Evolutionary conservation across 805 yeast genomes (phyloP).

Genomic region (Hanseniaspora taiwanica): DNA sequence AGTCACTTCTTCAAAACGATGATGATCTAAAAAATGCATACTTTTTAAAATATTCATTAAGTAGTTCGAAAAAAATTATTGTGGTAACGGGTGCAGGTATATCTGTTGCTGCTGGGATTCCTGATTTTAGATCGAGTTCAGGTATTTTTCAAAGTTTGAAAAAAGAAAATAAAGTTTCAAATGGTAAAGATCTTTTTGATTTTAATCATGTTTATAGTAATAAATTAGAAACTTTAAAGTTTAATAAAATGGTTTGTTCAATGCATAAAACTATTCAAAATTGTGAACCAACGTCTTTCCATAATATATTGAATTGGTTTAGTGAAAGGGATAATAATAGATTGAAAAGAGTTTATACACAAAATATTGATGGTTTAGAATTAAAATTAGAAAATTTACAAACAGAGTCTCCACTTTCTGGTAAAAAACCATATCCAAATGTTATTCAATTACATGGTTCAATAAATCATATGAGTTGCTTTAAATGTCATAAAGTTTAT

Average conservation of each 20-base stretch:
- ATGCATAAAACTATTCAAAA: slow-evolving; percentile 40
- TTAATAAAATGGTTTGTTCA: slow-evolving; percentile 62
- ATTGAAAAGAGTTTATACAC: slow-evolving; percentile 67
- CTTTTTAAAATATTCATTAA: slow-evolving; percentile 38
- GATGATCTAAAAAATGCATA: slow-evolving; percentile 23
- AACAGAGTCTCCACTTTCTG: slow-evolving; percentile 36
- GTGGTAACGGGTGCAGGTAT: slow-evolving; percentile 83
- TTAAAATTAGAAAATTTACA: slow-evolving; percentile 35
- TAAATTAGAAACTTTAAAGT: slow-evolving; percentile 42
- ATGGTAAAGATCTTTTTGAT: slow-evolving; percentile 67
- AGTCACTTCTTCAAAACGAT: not conserved
- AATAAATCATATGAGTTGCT: slow-evolving; percentile 56
- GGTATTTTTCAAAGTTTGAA: slow-evolving; percentile 56
- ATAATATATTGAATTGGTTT: slow-evolving; percentile 43
- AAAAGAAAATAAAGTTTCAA: slow-evolving; percentile 25
- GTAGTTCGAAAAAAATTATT: slow-evolving; percentile 43
- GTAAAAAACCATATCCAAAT: slow-evolving; percentile 32
- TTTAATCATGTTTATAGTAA: slow-evolving; percentile 55
- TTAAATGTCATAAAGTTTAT: slow-evolving; percentile 54
- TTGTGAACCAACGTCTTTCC: slow-evolving; percentile 67
- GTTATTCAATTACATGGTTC: slow-evolving; percentile 82
- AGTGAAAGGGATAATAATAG: slow-evolving; percentile 53
- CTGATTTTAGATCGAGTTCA: slow-evolving; percentile 68
- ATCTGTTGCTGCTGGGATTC: slow-evolving; percentile 84
- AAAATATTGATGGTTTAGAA: slow-evolving; percentile 78